Percentiles rank a stretch among this genome's conserved stretches.
phyloP scores from a whole-genome alignment of 768 basidiomycete genomes.

The Rhizopogon salebrosus region DNA sequence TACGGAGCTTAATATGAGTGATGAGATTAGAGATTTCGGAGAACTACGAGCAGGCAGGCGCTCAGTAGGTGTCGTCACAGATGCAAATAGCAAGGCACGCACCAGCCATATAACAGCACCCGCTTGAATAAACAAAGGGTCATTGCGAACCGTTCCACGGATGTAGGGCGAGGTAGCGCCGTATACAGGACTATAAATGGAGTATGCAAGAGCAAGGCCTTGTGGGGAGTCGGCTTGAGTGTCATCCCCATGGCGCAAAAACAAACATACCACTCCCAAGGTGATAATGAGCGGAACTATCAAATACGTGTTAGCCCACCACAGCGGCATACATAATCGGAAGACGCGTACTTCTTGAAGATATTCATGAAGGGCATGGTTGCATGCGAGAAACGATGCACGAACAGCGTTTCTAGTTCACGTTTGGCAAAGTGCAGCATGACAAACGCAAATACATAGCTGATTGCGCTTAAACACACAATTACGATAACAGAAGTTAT shows the following conservation, averaged over 20 bases:
- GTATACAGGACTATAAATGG: constrained; percentile 80
- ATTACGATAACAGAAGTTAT: not conserved
- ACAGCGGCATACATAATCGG: not conserved
- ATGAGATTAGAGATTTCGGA: constrained; percentile 80
- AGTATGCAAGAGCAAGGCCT: constrained; percentile 74
- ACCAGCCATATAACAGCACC: constrained; percentile 74
- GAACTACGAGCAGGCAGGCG: constrained; percentile 45
- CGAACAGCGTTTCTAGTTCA: constrained; percentile 86
- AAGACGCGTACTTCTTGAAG: constrained; percentile 76
- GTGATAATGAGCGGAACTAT: constrained; percentile 87
- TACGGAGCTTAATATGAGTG: constrained; percentile 78
- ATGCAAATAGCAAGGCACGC: constrained; percentile 26
- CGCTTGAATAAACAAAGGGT: constrained; percentile 62
- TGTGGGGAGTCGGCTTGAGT: constrained; percentile 5
- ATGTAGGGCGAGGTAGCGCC: constrained; percentile 60
- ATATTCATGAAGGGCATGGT: constrained; percentile 88
- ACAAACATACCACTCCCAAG: constrained; percentile 53
- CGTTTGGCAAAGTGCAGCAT: constrained; percentile 89
- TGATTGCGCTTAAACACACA: constrained; percentile 18
- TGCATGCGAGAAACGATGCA: constrained; percentile 93
- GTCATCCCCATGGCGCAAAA: not conserved
- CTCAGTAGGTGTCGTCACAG: not conserved
- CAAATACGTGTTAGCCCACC: constrained; percentile 1
- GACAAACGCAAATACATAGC: constrained; percentile 69
- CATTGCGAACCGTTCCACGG: constrained; percentile 54